Evolutionary conservation across 192 early-diverging fungal genomes (phyloP), one percentile per base, ranked within the genome.

Genomic region (Geosiphon pyriformis): DNA sequence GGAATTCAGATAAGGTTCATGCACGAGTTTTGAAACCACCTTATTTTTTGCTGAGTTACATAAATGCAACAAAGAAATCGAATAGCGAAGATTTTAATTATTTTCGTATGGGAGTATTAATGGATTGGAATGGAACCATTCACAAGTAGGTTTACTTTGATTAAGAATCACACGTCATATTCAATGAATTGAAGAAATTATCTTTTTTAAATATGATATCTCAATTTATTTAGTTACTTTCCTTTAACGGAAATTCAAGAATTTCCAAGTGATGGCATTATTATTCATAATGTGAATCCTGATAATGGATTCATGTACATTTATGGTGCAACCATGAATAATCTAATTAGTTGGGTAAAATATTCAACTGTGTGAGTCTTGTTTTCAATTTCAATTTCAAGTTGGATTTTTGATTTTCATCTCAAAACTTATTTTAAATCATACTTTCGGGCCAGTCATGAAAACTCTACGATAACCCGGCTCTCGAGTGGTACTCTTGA

Each of bases 261-360:
- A 1, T 20, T 55, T 26, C 18, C 53, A 29, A 55, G 53, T 29
- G 11, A 12, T 1, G 53, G 22, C 11, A 55, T 3, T 22, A 20
- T 55, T 20, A 23, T 55, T 55, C 18, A 20, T 22, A 4, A 4
- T 4, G 11, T 55, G 10, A 55, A 55, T 12, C 22, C 20, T 26
- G 53, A 55, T 2, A 29, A 55, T 55, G 53, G 53, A 55, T 55
- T 55, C 27, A 20, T 55, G 23, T 29, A 12, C 0, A 12, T 29
- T 20, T 55, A 55, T 55, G 11, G 27, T 11, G 27, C 25, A 12
- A 20, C 53, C 12, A 27, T 1, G 2, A 29, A 55, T 55, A 55
- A 55, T 55, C 1, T 23, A 29, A 12, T 55, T 55, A 23, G 53
- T 20, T 55, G 53, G 53, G 12, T 29, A 55, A 55, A 55, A 55